Evolutionary conservation across 2,329 filamentous ascomycete genomes (phyloP), one percentile per base, ranked within the genome.

Genomic region (Metarhizium album): DNA sequence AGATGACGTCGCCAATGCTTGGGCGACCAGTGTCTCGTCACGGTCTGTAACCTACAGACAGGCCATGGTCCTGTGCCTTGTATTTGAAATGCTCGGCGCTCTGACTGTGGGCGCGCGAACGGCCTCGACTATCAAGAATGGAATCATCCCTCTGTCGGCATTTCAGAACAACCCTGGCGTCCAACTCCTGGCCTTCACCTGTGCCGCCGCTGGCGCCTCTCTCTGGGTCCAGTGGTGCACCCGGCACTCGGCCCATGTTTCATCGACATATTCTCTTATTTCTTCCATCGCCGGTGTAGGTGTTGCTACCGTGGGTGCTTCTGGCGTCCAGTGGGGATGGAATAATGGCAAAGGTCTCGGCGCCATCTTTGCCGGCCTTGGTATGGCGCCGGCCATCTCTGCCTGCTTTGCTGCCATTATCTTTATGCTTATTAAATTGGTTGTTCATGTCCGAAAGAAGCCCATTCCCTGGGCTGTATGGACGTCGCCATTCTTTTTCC

Each of bases 1-100:
- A 84, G 82, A 90, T 68, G 87, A 90, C 84, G 86, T 90, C 52
- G 86, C 87, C 63, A 91, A 91, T 69, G 74, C 86, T 47, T 90
- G 84, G 83, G 86, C 86, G 7, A 90, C 87, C 59, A 84, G 80
- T 43, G 55, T 90, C 52, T 54, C 51, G 11, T 54, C 53, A n/a
- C 38, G 53, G 22, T 87, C 85, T 54, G 73, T 87, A 59, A 72
- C 79, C 1, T 84, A 85, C 68, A 67, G 79, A 58, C 80, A 84
- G 68, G 84, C 82, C 56, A 84, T 84, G 80, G 59, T 83, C 33
- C 70, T 85, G 46, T 79, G 81, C 46, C 76, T 78, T 45, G 66
- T 86, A 55, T 86, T 86, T 66, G 84, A 87, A 65, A 73, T 86
- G 66, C 66, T 80, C 45, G 84, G 83, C 45, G 83, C 83, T 55